These are phyloP conservation scores for Chlorella sp. DNA, from an alignment of 139 green algal species.

Conservation along the genomic window DNA sequence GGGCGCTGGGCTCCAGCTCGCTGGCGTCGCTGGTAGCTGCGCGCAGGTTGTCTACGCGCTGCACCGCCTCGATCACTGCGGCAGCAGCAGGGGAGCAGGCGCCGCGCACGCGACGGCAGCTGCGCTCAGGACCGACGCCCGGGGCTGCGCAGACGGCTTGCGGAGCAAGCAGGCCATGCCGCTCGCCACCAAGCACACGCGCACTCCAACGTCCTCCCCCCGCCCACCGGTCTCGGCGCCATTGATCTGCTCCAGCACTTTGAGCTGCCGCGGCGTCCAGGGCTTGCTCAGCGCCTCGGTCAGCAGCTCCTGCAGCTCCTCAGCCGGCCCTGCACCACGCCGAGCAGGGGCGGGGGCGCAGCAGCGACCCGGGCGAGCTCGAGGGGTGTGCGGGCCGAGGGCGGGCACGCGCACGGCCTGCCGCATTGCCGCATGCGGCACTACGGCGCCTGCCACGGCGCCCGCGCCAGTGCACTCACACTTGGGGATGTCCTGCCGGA, in stretches of 20 bases:
- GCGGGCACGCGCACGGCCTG: neutral
- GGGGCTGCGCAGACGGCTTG: no score
- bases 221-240: constrained; percentile 63
- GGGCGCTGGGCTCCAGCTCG: no score
- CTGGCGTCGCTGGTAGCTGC: no score
- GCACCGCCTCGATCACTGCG: constrained; percentile 25
- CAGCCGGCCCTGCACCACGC: neutral
- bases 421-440: neutral
- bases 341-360: neutral
- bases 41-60: constrained; percentile 10
- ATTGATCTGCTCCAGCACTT: constrained; percentile 49
- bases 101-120: no score
- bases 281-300: constrained; percentile 34
- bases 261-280: constrained; percentile 59
- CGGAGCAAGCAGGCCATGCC: no score
- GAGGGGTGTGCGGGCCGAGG: neutral
- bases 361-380: neutral
- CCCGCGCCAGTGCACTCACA: neutral
- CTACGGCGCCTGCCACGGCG: neutral
- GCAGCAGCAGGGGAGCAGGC: no score
- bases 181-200: no score
- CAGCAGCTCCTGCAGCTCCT: constrained; percentile 48
- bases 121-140: no score
- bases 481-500: constrained; percentile 45
- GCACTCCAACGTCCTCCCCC: no score